These are phyloP conservation scores for Madurella fahalii DNA, from an alignment of 2,329 filamentous ascomycete genomes.

Conservation along the genomic window DNA sequence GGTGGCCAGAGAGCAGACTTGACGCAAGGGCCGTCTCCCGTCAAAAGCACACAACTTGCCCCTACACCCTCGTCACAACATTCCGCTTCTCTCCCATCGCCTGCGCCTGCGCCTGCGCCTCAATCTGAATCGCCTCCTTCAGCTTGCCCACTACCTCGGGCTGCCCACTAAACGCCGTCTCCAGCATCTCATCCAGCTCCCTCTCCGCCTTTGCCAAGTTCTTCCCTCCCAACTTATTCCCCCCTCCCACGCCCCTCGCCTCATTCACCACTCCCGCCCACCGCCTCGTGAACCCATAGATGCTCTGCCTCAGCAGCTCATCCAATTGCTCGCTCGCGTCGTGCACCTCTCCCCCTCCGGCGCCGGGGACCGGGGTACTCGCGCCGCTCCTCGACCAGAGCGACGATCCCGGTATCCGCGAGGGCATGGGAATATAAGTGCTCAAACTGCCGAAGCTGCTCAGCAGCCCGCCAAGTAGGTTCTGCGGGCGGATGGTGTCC, in stretches of 20 bases:
- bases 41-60: too few relatives aligned
- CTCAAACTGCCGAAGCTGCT: constrained; percentile 51
- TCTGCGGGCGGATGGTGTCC: constrained; percentile 57
- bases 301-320: constrained; percentile 57
- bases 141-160: constrained; percentile 56
- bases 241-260: constrained; percentile 30
- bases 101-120: constrained; percentile 45
- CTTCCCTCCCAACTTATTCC: constrained; percentile 44
- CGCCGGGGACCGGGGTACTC: constrained; percentile 29
- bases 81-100: constrained; percentile 9
- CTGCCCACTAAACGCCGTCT: constrained; percentile 55
- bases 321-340: constrained; percentile 64
- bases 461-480: constrained; percentile 46
- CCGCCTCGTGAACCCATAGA: constrained; percentile 58
- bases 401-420: constrained; percentile 38
- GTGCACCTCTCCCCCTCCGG: constrained; percentile 32
- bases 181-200: constrained; percentile 54
- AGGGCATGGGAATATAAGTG: constrained; percentile 42
- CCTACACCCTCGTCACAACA: constrained; percentile 13
- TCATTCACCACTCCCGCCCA: constrained; percentile 53
- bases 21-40: too few relatives aligned
- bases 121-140: constrained; percentile 57
- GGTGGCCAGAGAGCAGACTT: too few relatives aligned
- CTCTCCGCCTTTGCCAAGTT: constrained; percentile 50
- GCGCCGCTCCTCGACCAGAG: constrained; percentile 39